Conservation (phyloP, 2,329 filamentous ascomycete genomes). For the Orbilia blumenaviensis region DNA sequence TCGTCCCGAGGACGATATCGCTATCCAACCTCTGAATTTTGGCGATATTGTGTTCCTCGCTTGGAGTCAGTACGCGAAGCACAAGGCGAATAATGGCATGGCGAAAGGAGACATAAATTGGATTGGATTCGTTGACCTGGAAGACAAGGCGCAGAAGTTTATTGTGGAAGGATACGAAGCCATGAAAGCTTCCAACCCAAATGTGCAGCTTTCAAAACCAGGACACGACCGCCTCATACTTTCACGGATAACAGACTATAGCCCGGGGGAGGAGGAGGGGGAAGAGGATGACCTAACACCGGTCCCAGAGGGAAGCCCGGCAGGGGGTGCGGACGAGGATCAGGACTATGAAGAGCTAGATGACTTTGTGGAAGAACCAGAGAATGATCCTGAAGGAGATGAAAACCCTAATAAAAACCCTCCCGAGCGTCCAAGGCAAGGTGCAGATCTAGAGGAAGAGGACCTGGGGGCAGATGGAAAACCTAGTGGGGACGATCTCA, state of each 20-base stretch:
- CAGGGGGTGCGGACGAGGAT: too few species aligned
- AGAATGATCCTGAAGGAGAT: too few species aligned
- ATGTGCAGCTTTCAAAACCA: background rate
- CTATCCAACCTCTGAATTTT: background rate
- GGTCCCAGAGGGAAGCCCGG: too few species aligned
- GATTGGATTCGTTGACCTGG: background rate
- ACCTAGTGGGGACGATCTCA: too few species aligned
- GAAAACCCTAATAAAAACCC: too few species aligned
- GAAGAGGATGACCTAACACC: too few species aligned
- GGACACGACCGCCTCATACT: background rate
- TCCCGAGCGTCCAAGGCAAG: too few species aligned
- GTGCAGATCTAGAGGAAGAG: too few species aligned
- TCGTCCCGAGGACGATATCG: background rate
- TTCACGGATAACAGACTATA: background rate
- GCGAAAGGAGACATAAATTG: background rate
- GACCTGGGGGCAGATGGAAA: too few species aligned
- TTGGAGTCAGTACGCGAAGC: background rate
- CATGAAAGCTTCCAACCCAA: background rate
- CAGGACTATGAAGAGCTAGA: too few species aligned
- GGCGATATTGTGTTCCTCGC: background rate
- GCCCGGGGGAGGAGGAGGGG: too few species aligned
- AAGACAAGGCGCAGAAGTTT: background rate
- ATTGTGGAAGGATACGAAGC: background rate
- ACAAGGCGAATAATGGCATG: background rate
- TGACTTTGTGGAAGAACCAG: too few species aligned